Evolutionary conservation across 164 flowering plant species (phyloP).

Genomic region (Annona squamosa): DNA sequence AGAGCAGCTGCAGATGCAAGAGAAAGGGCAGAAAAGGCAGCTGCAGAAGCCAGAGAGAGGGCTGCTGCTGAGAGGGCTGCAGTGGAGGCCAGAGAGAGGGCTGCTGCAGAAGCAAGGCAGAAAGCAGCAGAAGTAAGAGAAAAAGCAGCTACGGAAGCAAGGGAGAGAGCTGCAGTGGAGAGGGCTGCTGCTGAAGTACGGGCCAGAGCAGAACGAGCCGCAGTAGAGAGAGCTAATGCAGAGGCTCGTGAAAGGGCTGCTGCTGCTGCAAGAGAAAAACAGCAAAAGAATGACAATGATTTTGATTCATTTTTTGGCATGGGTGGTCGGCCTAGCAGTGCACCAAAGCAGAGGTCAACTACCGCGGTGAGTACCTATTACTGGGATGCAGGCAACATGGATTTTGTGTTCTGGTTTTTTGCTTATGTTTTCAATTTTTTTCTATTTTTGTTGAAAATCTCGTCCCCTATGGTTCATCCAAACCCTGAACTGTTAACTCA

Average conservation of each 20-base stretch:
- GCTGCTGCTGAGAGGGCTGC: constrained; percentile 65
- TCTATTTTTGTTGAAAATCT: not conserved
- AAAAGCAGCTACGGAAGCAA: constrained; percentile 31
- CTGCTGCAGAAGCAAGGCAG: constrained; percentile 16
- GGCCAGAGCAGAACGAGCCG: constrained; percentile 63
- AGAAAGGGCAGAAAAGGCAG: constrained; percentile 75
- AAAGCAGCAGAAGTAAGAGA: constrained; percentile 43
- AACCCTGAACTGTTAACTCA: no score
- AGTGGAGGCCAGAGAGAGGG: constrained; percentile 75
- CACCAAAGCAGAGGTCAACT: constrained; percentile 61
- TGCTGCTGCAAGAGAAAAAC: constrained; percentile 61
- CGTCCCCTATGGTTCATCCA: no score
- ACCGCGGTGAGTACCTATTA: constrained; percentile 44
- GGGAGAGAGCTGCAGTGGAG: constrained; percentile 43
- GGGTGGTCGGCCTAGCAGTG: constrained; percentile 81
- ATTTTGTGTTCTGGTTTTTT: not conserved
- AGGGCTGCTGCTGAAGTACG: constrained; percentile 55
- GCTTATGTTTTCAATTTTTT: not conserved
- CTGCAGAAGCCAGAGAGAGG: constrained; percentile 75
- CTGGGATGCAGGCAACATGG: not conserved
- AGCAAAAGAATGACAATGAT: constrained; percentile 60
- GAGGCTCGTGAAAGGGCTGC: constrained; percentile 82
- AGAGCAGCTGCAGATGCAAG: constrained; percentile 78
- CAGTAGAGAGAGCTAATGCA: constrained; percentile 67
- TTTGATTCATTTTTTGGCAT: constrained; percentile 73